Percentiles rank a stretch among this genome's conserved stretches.
These are phyloP conservation scores for Chamaecyparis obtusa DNA, from an alignment of 75 land plant genomes.

Conservation along the genomic window DNA sequence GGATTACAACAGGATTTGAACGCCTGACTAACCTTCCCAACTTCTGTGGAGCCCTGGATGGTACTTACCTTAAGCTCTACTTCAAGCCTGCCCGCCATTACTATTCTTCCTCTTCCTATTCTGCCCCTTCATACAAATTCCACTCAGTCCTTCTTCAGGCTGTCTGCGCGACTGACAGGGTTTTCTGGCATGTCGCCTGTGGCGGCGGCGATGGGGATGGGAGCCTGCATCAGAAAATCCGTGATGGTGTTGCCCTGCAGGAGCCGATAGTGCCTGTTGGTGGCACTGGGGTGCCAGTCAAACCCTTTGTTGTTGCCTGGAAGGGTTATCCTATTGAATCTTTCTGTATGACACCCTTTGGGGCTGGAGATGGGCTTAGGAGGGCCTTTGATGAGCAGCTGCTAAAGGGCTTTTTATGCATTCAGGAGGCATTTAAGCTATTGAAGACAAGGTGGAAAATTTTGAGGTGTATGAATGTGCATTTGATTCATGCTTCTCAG, in stretches of 20 bases:
- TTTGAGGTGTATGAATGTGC: slow-evolving; percentile 29
- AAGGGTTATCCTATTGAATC: slow-evolving; percentile 25
- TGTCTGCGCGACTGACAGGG: slow-evolving; percentile 34
- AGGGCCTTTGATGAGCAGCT: slow-evolving; percentile 32
- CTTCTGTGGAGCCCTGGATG: slow-evolving; percentile 27
- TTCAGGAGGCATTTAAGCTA: slow-evolving; percentile 24
- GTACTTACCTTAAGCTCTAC: slow-evolving; percentile 22
- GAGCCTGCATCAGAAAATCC: slow-evolving; percentile 18
- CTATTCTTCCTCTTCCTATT: not conserved
- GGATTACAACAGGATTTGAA: slow-evolving; percentile 12
- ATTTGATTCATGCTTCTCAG: slow-evolving; percentile 24
- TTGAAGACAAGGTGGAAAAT: slow-evolving; percentile 35
- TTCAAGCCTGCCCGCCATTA: slow-evolving; percentile 17
- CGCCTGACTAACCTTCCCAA: slow-evolving; percentile 22
- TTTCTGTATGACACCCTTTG: slow-evolving; percentile 31
- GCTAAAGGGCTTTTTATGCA: slow-evolving; percentile 19
- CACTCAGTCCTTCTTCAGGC: slow-evolving; percentile 32
- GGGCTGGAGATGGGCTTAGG: slow-evolving; percentile 17
- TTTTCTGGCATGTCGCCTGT: slow-evolving; percentile 46
- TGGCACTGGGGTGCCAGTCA: slow-evolving; percentile 12
- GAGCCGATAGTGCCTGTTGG: slow-evolving; percentile 14
- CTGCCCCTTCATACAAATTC: not conserved
- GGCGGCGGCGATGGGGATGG: slow-evolving; percentile 18
- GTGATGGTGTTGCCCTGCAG: slow-evolving; percentile 14
- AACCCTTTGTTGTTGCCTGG: slow-evolving; percentile 31